These are phyloP conservation scores for Tinospora cordifolia DNA, from an alignment of 164 flowering plant genomes.

Conservation along the genomic window DNA sequence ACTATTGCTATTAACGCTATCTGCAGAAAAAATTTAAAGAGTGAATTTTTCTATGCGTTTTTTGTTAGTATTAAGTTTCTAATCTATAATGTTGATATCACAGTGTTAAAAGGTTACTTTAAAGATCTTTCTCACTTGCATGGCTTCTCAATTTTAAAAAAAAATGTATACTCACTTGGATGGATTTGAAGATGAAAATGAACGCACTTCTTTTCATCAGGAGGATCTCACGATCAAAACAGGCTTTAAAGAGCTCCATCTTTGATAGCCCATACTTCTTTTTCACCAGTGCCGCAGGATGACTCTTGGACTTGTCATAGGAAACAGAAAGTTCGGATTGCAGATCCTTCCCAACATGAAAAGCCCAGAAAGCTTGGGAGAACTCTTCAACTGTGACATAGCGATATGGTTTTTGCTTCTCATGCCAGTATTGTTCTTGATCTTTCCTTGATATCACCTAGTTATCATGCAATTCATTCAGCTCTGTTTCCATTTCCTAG, in stretches of 20 bases:
- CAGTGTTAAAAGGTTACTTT: not conserved
- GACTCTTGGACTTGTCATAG: constrained; percentile 24
- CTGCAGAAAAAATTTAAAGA: constrained; percentile 20
- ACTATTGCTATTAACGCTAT: constrained; percentile 28
- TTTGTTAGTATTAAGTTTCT: constrained; percentile 5
- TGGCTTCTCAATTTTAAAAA: too few species aligned
- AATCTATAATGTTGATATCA: not conserved
- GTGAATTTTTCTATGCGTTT: not conserved
- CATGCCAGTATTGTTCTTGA: constrained; percentile 42
- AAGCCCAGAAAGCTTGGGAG: constrained; percentile 27
- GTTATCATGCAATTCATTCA: not conserved
- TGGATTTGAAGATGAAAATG: constrained; percentile 45
- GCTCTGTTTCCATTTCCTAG: not conserved
- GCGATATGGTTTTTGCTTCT: constrained; percentile 22
- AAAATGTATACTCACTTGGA: constrained; percentile 37
- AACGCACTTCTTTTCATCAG: constrained; percentile 63
- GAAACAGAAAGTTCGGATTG: constrained; percentile 18
- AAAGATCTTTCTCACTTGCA: constrained; percentile 23
- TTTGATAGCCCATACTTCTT: constrained; percentile 39
- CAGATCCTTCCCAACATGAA: constrained; percentile 29
- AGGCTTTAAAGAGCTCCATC: constrained; percentile 51
- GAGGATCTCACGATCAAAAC: constrained; percentile 40
- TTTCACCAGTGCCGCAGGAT: constrained; percentile 40
- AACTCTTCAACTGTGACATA: constrained; percentile 29
- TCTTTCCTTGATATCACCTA: constrained; percentile 41